Evolutionary conservation across 2,329 filamentous ascomycete genomes (phyloP).

Genomic region (Incumbomyces delicatus): DNA sequence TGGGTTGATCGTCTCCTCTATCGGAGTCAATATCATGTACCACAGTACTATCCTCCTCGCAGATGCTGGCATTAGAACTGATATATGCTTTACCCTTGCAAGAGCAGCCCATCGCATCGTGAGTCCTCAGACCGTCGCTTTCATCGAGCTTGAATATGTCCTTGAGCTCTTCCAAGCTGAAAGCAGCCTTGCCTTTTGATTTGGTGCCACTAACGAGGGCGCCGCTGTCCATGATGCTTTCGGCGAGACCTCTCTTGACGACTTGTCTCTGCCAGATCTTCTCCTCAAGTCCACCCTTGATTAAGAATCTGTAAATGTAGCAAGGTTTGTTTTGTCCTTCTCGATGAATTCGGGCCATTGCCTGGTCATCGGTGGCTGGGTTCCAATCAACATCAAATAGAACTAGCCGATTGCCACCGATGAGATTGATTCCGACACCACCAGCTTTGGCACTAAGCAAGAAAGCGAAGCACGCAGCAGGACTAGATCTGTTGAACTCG

Average conservation of each 20-base stretch:
- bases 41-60: background rate
- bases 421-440: constrained; percentile 59
- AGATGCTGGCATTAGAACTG: background rate
- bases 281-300: constrained; percentile 60
- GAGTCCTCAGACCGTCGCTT: constrained; percentile 53
- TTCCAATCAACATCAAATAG: constrained; percentile 72
- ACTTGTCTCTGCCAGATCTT: constrained; percentile 67
- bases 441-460: constrained; percentile 64
- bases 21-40: background rate
- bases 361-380: constrained; percentile 61
- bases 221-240: constrained; percentile 57
- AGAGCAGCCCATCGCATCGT: constrained; percentile 54
- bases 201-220: constrained; percentile 4
- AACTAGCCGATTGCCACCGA: constrained; percentile 59
- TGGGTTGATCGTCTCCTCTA: constrained; percentile 6
- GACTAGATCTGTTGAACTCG: constrained; percentile 54
- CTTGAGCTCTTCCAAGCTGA: constrained; percentile 55
- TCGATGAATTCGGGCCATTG: constrained; percentile 65
- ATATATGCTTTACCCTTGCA: constrained; percentile 47
- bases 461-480: constrained; percentile 55
- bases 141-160: constrained; percentile 60
- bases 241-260: constrained; percentile 59
- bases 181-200: constrained; percentile 36
- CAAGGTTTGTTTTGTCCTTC: constrained; percentile 61
- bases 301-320: constrained; percentile 59